These are phyloP conservation scores for Spergularia bocconei DNA, from an alignment of 148 eudicot species.

Conservation along the genomic window DNA sequence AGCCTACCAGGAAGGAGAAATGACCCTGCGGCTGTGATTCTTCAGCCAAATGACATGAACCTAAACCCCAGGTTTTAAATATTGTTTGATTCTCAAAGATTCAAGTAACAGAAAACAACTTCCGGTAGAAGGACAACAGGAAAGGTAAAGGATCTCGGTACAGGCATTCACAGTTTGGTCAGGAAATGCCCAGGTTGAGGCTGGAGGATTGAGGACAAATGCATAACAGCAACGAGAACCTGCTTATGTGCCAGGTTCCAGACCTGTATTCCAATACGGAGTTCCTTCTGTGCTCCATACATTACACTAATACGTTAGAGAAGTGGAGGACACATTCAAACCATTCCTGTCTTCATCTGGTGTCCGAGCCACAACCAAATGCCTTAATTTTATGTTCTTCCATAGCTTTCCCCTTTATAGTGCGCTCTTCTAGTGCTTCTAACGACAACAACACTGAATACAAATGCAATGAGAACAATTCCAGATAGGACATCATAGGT, in stretches of 20 bases:
- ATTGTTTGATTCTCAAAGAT: background rate
- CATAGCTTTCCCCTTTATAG: background rate
- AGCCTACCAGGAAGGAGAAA: no score
- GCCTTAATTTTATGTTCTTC: background rate
- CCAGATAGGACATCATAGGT: constrained; percentile 54
- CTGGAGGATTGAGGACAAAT: background rate
- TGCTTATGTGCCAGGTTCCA: background rate
- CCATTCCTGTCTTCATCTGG: background rate
- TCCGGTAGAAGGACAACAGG: background rate
- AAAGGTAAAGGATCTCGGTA: background rate
- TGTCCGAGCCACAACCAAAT: no score
- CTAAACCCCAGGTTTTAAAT: background rate
- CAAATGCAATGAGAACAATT: constrained; percentile 36
- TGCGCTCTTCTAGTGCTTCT: background rate
- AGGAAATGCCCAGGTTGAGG: no score
- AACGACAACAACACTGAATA: constrained; percentile 40
- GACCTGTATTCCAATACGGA: background rate
- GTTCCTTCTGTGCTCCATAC: background rate
- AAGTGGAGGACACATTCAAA: background rate
- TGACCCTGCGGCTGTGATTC: background rate
- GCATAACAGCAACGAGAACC: background rate
- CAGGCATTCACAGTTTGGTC: no score
- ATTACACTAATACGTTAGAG: background rate
- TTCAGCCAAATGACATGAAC: background rate
- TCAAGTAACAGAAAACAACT: background rate